Evolutionary conservation across 257 asterid species (phyloP), one percentile per base, ranked within the genome.

Genomic region (Penstemon barbatus): DNA sequence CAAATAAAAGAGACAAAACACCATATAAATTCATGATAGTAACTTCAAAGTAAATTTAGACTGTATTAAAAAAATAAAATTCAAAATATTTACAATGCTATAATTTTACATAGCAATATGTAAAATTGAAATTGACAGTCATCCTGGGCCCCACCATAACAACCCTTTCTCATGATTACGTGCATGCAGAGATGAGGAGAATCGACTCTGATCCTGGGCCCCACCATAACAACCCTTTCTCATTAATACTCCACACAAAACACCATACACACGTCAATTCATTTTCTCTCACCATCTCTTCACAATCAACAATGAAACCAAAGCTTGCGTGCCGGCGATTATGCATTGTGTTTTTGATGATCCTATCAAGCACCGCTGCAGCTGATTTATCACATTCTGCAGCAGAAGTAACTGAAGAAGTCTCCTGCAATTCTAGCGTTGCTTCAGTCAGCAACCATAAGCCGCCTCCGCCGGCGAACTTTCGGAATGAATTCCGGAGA

Each of bases 401-500:
- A 2, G 45, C 43, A 11, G 25, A 19, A 1, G 61, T 61, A 1
- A 81, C 73, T 48, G 86, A 80, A 19, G 25, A 19, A 46, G 71
- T 75, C 10, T 82, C 88, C 8, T 82, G 82, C 69, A 82, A 75
- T 44, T 86, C 89, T 0, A 77, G 89, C 74, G 57, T 71, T 69
- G 75, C 77, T 5, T 84, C 85, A 41, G 86, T 77, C 43, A 72
- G 75, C 61, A 65, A 71, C 44, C 76, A 52, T 70, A 77, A 81
- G 69, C 77, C 38, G 25, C 25, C 25, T 19, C 25, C 25, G 60
- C 36, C 66, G 81, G 69, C 60, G 69, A 74, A 71, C 15, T 7
- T 45, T 45, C 51, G 69, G 41, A 57, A 66, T 57, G 71, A 79
- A 69, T 57, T 36, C 71, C 70, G 75, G 68, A 70, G 88, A 77